Evolutionary conservation across 352 stramenopile species (phyloP).

Genomic region (Phytophthora nicotianae): DNA sequence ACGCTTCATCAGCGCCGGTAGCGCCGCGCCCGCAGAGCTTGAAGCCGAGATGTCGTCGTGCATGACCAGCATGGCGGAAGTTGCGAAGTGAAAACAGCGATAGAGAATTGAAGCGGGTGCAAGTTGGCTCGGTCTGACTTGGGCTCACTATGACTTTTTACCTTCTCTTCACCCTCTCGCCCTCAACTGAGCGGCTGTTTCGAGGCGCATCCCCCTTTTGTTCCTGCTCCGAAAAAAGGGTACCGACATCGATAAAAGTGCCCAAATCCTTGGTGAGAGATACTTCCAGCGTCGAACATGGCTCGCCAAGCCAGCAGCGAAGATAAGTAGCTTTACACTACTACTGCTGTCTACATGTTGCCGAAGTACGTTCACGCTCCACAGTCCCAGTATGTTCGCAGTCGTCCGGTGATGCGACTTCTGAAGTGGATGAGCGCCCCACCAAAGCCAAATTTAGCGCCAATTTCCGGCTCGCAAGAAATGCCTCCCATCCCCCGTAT

Average conservation of each 20-base stretch:
- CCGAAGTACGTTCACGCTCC: too few relatives aligned
- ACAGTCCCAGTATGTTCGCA: neutral
- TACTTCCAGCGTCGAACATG: too few relatives aligned
- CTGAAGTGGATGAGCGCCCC: conserved; percentile 28
- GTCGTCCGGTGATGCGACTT: conserved; percentile 21
- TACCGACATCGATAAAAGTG: conserved; percentile 15
- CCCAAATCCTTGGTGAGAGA: neutral
- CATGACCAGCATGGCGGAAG: conserved; percentile 43
- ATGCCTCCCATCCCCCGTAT: conserved; percentile 7
- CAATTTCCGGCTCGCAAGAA: neutral
- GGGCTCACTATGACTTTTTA: conserved; percentile 8
- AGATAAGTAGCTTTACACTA: too few relatives aligned
- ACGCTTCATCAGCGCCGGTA: conserved; percentile 27
- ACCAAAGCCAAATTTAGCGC: conserved; percentile 18
- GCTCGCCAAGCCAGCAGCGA: too few relatives aligned
- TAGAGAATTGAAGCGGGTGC: conserved; percentile 11
- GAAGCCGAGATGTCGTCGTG: conserved; percentile 13
- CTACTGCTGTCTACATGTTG: too few relatives aligned
- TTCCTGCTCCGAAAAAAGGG: conserved; percentile 21
- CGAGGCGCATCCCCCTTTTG: conserved; percentile 33
- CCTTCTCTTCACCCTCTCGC: conserved; percentile 26
- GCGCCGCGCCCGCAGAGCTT: conserved; percentile 1
- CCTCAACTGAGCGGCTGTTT: conserved; percentile 10
- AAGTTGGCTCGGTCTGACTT: conserved; percentile 12
- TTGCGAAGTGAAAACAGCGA: conserved; percentile 41